Percentiles rank a stretch among this genome's conserved stretches.
These are phyloP conservation scores for Luzula sylvatica DNA, from an alignment of 176 grass and related monocot genomes.

Conservation along the genomic window DNA sequence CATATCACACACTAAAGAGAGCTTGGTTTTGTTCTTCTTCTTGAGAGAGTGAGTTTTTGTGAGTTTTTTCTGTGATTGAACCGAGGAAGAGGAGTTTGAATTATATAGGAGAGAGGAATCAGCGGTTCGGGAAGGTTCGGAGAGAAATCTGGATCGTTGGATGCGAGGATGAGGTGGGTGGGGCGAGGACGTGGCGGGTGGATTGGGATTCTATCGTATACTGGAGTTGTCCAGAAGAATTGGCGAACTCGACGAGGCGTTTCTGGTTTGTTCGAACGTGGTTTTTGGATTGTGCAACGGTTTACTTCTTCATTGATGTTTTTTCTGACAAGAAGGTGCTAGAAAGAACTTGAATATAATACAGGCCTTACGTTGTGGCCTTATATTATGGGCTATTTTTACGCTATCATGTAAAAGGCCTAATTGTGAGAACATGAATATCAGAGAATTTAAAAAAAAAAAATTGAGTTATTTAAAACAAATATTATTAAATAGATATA, in stretches of 20 bases:
- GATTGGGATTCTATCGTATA: neutral
- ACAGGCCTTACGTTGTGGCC: neutral
- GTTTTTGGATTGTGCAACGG: too few relatives aligned
- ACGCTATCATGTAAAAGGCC: too few relatives aligned
- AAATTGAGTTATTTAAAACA: too few relatives aligned
- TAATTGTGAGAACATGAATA: too few relatives aligned
- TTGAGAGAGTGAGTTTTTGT: neutral
- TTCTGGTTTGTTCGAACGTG: neutral
- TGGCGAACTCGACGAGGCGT: neutral
- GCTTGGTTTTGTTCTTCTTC: neutral
- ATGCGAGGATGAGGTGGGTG: slow-evolving; percentile 6
- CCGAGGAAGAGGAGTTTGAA: neutral
- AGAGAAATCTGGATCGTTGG: slow-evolving; percentile 2
- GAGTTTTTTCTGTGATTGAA: neutral
- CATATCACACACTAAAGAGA: slow-evolving; percentile 9
- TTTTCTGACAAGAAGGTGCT: too few relatives aligned
- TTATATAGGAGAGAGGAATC: neutral
- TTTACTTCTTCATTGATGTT: neutral
- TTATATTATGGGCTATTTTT: too few relatives aligned
- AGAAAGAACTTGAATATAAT: neutral
- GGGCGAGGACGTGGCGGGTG: slow-evolving; percentile 6
- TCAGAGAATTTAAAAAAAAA: too few relatives aligned
- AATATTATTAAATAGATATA: too few relatives aligned
- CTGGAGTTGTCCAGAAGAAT: slow-evolving; percentile 13
- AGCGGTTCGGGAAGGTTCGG: neutral